A percentile compares a stretch with the other conserved stretches of the same genome.
phyloP scores from a whole-genome alignment of 2,329 filamentous ascomycete species.

The Bipolaris sorokiniana region DNA sequence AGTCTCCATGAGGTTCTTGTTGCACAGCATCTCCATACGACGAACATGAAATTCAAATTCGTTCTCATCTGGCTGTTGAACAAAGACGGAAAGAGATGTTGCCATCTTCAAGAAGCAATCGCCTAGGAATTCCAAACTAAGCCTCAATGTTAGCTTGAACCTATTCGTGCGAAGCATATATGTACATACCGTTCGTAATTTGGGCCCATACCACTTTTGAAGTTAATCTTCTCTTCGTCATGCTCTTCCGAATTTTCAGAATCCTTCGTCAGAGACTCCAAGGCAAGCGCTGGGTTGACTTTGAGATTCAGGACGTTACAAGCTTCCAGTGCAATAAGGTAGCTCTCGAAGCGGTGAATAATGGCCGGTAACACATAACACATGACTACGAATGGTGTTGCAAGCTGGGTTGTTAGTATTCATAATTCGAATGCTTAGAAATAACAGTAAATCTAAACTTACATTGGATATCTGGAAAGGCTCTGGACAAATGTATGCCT shows the following conservation, averaged over 20 bases:
- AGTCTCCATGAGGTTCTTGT: slow-evolving; percentile 82
- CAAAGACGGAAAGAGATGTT: slow-evolving; percentile 86
- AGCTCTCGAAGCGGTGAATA: slow-evolving; percentile 81
- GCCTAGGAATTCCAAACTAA: slow-evolving; percentile 81
- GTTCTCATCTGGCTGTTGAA: slow-evolving; percentile 74
- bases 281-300: slow-evolving; percentile 71
- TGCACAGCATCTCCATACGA: slow-evolving; percentile 90
- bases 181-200: slow-evolving; percentile 77
- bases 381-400: slow-evolving; percentile 72
- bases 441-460: slow-evolving; percentile 48
- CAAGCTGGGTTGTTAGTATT: slow-evolving; percentile 60
- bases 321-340: slow-evolving; percentile 79
- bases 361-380: slow-evolving; percentile 81
- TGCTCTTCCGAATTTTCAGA: slow-evolving; percentile 83
- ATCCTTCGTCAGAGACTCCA: slow-evolving; percentile 93
- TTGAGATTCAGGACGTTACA: slow-evolving; percentile 68
- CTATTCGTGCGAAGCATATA: neutral
- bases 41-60: slow-evolving; percentile 90
- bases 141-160: neutral
- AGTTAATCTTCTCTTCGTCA: slow-evolving; percentile 69
- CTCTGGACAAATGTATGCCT: slow-evolving; percentile 76
- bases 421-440: too few species aligned
- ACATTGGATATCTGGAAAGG: slow-evolving; percentile 78
- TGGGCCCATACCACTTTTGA: slow-evolving; percentile 84
- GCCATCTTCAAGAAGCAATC: slow-evolving; percentile 96